Evolutionary conservation across 2,329 filamentous ascomycete species (phyloP), one percentile per base, ranked within the genome.

Genomic region (Colletotrichum coccodes): DNA sequence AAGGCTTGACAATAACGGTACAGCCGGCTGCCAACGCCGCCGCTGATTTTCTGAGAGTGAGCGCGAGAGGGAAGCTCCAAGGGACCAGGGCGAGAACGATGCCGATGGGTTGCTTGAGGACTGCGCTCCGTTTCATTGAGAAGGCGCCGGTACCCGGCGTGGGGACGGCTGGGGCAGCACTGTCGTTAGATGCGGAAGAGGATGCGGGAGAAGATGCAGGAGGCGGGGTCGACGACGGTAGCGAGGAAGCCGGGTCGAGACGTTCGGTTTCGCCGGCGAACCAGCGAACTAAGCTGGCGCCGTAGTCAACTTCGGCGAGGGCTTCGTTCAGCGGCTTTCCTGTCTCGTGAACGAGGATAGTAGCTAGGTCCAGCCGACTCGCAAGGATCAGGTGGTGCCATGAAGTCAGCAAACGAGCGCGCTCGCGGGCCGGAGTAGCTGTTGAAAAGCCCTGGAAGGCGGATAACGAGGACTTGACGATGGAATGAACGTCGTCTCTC

Each of bases 21-120:
- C 91, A 94, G 23, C 92, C 92, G 14, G 91, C 91, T 28, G 92
- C 92, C 32, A 94, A 81, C 1, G 88, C 89, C 0, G 89, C 81
- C 2, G 78, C 81, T 9, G 81, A 78, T 68, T 86, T 86, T 21
- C 84, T 75, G 26, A 84, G 77, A 8, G 85, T 79, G 78, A 89
- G 85, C 12, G 84, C 85, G 26, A 84, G 76, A 14, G 86, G 86
- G 71, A 91, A 92, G 78, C 92, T 91, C 89, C 89, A 80, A 0
- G 79, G 78, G 7, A 81, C 75, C 12, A 81, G 72, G 18, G 77
- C 78, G 1, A 75, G 78, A 8, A 75, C 75, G 11, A 81, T 76
- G 30, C 79, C 79, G 6, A 81, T 67, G 0, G 80, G 80, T 61
- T 80, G 78, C 49, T 71, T 71, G 9, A 70, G 49, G 6, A 68